These are phyloP conservation scores for Metschnikowia lochheadii DNA, from an alignment of 805 yeast genomes.

Conservation along the genomic window DNA sequence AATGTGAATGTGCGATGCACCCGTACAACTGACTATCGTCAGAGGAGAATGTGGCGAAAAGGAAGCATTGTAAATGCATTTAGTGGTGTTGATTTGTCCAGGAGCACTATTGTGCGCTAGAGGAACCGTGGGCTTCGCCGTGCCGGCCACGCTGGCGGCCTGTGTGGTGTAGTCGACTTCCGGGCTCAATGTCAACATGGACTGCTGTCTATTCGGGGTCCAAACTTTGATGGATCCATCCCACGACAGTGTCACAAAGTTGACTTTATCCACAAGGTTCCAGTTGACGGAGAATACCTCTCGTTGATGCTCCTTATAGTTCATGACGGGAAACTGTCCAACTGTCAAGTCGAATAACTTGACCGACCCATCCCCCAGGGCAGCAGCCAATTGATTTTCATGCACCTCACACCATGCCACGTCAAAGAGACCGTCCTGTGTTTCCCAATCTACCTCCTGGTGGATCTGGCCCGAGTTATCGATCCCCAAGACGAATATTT, in stretches of 20 bases:
- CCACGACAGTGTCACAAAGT: constrained; percentile 83
- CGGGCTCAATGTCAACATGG: constrained; percentile 52
- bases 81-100: constrained; percentile 26
- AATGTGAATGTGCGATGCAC: constrained; percentile 66
- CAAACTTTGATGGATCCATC: constrained; percentile 84
- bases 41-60: constrained; percentile 85
- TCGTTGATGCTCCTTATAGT: constrained; percentile 70
- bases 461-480: constrained; percentile 58
- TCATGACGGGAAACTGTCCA: constrained; percentile 65
- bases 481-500: constrained; percentile 66
- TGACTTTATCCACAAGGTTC: constrained; percentile 64
- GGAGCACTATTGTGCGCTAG: constrained; percentile 28
- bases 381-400: constrained; percentile 78
- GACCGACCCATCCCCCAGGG: constrained; percentile 88
- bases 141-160: constrained; percentile 22
- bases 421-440: constrained; percentile 91
- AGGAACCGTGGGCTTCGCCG: constrained; percentile 30
- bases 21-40: constrained; percentile 64
- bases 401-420: constrained; percentile 87
- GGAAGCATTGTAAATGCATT: constrained; percentile 74
- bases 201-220: constrained; percentile 57
- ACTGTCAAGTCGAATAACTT: constrained; percentile 75
- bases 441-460: constrained; percentile 62
- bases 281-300: constrained; percentile 74
- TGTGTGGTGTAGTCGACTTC: constrained; percentile 26